Evolutionary conservation across 805 yeast genomes (phyloP), one percentile per base, ranked within the genome.

Genomic region (Candida ortonii): DNA sequence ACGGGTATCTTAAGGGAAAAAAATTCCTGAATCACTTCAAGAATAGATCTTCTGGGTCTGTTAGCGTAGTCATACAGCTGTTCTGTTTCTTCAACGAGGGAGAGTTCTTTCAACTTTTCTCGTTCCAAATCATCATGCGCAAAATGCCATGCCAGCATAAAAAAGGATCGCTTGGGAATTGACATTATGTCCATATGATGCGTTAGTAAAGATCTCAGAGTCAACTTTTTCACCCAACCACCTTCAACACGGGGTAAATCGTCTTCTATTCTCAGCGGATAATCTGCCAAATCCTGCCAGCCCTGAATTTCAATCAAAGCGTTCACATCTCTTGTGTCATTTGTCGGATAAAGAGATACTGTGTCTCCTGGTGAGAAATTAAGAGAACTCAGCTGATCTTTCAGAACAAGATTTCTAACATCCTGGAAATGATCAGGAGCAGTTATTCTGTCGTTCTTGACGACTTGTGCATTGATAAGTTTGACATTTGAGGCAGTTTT

Each of bases 21-120:
- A 53, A 93, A 93, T 55, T 93, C 99, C 33, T 77, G 70, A 6
- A 93, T 56, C 0, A 84, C 83, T 56, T 93, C 99, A 15, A 88
- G 53, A 4, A 89, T 72, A 31, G 95, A 87, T 46, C 99, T 61
- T 44, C 96, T 70, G 5, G 97, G 97, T 39, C 97, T 66, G 53
- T 87, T 84, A n/a, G 94, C 94, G 58, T 93, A 93, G 57, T 90
- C 80, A 55, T 78, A 90, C 28, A 89, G 60, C 35, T 85, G 96
- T 53, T 90, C 88, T 33, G 82, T 73, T 32, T 84, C 87, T 27
- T 81, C 81, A 31, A 79, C 68, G 7, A 72, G 64, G 7, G 83
- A 74, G 49, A 93, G 84, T 48, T 93, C 96, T 32, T 64, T 62
- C 28, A 93, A 65, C 50, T 86, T 84, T 32, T 80, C 93, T 22